Evolutionary conservation across 805 yeast genomes (phyloP).

Genomic region (Isabelozyma rhagii): DNA sequence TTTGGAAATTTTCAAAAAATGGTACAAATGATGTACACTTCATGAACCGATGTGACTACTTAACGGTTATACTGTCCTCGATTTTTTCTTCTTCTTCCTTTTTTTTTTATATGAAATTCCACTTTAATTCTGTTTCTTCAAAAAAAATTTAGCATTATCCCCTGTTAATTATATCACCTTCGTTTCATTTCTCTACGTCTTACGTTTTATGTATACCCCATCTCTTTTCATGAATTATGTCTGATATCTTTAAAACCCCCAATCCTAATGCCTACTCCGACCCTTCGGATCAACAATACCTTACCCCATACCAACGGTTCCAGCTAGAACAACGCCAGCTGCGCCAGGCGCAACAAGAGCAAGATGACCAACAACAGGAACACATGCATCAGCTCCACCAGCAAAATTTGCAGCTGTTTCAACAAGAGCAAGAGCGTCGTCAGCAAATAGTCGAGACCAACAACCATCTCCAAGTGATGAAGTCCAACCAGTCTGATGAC

Average conservation of each 20-base stretch:
- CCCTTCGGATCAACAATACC: neutral
- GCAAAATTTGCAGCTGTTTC: neutral
- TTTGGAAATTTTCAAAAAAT: neutral
- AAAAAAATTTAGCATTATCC: neutral
- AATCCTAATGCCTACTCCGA: neutral
- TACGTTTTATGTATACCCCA: neutral
- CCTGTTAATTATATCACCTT: neutral
- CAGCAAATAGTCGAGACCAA: neutral
- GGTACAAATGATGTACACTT: neutral
- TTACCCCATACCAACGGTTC: conserved; percentile 1
- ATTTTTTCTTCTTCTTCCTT: too few species aligned
- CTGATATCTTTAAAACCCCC: neutral
- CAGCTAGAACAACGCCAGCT: neutral
- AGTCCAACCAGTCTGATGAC: neutral
- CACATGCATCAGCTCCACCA: neutral
- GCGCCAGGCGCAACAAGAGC: neutral
- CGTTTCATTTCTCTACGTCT: too few species aligned
- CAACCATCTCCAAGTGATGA: neutral
- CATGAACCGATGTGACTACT: neutral
- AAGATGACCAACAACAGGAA: neutral
- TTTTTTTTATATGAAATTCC: neutral
- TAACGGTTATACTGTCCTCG: neutral
- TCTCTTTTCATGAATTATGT: neutral
- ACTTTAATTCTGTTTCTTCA: too few species aligned
- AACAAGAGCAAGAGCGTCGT: neutral